Evolutionary conservation across 1,284 basidiomycete species (phyloP), one percentile per base, ranked within the genome.

Genomic region (Golubevia sp.): DNA sequence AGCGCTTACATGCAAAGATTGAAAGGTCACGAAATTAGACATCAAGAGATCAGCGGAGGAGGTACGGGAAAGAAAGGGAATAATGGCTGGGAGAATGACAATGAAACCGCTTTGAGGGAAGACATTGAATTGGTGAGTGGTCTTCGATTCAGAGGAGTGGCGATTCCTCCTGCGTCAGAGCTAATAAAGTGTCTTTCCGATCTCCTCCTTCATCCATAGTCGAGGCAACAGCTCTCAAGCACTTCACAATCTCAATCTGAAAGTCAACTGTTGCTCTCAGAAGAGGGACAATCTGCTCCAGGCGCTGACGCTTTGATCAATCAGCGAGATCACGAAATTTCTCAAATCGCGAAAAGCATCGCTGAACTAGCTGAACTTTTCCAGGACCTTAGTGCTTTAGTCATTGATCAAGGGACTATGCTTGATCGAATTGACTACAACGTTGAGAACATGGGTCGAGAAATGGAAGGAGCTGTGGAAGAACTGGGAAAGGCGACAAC

Each of bases 341-440:
- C 90, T 25, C 91, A 95, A 77, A 96, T 99, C 68, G 94, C 96
- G 0, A 90, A 91, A 70, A 94, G 92, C 13, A 99, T 99, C 73
- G 88, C 91, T 38, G 89, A 91, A 55, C 88, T 99, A 23, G 95
- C 95, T 1, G 94, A 96, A 77, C 88, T 99, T 51, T 99, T 99
- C 87, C 93, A 95, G 74, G 97, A 99, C 81, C 87, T 99, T 49
- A 91, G 91, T 23, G 89, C 88, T 49, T 88, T 99, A 65, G 94
- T 99, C 61, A 97, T 99, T 69, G 97, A 99, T 84, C 97, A 99
- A 83, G 97, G 97, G 11, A 97, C 96, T 7, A 88, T 99, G 59
- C 87, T 99, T 62, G 97, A 99, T 84, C 92, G 92, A 49, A 90
- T 99, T 62, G 97, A 99, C 85, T 99, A 94, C 85, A 99, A 99